A percentile compares a stretch with the other conserved stretches of the same genome.
phyloP scores from a whole-genome alignment of 2,329 filamentous ascomycete species.

The Septoria linicola region DNA sequence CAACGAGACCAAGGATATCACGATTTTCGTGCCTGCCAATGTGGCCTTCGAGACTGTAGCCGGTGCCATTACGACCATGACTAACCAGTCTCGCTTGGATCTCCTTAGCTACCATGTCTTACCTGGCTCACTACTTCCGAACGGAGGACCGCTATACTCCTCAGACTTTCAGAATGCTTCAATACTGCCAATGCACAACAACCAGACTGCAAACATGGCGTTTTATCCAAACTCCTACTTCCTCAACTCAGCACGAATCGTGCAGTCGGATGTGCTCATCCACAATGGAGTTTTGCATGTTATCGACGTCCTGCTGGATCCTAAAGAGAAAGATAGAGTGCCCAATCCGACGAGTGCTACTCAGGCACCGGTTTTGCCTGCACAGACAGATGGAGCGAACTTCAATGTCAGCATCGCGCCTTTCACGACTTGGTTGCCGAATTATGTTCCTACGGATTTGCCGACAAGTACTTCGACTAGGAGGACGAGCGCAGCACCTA shows the following conservation, averaged over 20 bases:
- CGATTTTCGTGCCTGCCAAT: conserved; percentile 37
- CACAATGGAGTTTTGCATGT: conserved; percentile 60
- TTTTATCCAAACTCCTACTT: conserved; percentile 45
- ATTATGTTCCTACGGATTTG: conserved; percentile 17
- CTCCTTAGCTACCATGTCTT: conserved; percentile 42
- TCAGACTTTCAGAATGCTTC: conserved; percentile 35
- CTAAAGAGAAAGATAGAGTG: conserved; percentile 37
- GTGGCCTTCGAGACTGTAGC: conserved; percentile 39
- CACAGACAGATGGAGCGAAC: conserved; percentile 4
- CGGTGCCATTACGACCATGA: conserved; percentile 36
- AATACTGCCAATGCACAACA: conserved; percentile 27
- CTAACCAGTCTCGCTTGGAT: conserved; percentile 30
- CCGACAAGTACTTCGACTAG: conserved; percentile 2
- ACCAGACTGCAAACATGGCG: conserved; percentile 46
- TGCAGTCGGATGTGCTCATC: conserved; percentile 51
- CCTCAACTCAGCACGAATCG: conserved; percentile 55
- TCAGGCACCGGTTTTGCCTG: conserved; percentile 37
- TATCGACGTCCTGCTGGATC: conserved; percentile 52
- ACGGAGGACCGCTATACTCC: conserved; percentile 33
- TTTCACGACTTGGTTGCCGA: conserved; percentile 24
- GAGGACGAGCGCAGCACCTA: background rate
- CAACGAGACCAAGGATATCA: conserved; percentile 30
- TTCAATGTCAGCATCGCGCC: conserved; percentile 21
- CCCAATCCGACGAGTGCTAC: conserved; percentile 43
- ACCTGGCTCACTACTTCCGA: conserved; percentile 17